Evolutionary conservation across 176 grass and related monocot genomes (phyloP).

Genomic region (Rhynchospora breviuscula): DNA sequence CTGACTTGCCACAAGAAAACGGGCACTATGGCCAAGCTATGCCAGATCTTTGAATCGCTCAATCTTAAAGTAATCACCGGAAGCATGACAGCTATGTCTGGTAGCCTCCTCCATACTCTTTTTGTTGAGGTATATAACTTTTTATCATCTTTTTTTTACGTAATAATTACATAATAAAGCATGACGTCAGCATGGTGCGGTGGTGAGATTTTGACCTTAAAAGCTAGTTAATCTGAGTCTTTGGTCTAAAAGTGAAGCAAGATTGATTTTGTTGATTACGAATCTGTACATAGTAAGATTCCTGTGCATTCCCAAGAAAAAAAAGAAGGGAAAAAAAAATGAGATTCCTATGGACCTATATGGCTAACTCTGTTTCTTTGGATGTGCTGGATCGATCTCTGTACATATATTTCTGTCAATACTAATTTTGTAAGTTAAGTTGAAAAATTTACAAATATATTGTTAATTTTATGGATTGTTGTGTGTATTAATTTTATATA

Average conservation of each 20-base stretch:
- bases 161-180: not conserved
- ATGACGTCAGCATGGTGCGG: not conserved
- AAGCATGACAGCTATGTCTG: constrained; percentile 57
- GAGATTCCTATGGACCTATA: no score
- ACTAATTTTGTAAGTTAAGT: no score
- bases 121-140: constrained; percentile 66
- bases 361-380: no score
- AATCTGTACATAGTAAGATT: not conserved
- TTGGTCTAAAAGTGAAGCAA: not conserved
- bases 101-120: constrained; percentile 54
- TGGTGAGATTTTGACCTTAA: not conserved
- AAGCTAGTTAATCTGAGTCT: not conserved
- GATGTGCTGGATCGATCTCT: no score
- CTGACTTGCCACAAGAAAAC: constrained; percentile 62
- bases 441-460: no score
- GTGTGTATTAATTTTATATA: no score
- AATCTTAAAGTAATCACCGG: constrained; percentile 59
- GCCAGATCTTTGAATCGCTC: constrained; percentile 61
- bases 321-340: no score
- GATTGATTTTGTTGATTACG: not conserved
- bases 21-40: constrained; percentile 59
- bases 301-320: no score
- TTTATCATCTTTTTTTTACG: not conserved
- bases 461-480: no score
- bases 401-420: no score